Percentiles rank a stretch among this genome's conserved stretches.
Conservation (phyloP, 306 rosid species). For the Echinosophora koreensis region DNA sequence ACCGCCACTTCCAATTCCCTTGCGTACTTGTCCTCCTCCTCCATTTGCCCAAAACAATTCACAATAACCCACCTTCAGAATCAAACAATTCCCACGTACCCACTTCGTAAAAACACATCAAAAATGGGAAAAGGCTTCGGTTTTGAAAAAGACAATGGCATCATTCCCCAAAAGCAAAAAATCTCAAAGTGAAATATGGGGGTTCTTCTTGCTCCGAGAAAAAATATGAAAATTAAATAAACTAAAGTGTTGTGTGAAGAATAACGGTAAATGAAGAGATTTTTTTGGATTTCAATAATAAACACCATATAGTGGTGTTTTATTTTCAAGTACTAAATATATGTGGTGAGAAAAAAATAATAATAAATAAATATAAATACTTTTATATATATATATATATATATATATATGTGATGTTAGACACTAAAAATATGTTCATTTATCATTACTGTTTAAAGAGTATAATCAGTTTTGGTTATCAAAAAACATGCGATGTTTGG, state of each 20-base stretch:
- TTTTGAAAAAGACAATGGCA: constrained; percentile 40
- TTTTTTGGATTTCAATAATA: too few species aligned
- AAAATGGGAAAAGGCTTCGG: neutral
- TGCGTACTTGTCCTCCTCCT: constrained; percentile 65
- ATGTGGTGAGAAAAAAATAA: too few species aligned
- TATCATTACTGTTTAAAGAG: too few species aligned
- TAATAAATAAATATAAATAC: too few species aligned
- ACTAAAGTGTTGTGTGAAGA: neutral
- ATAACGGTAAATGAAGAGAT: too few species aligned
- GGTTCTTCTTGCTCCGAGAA: constrained; percentile 10
- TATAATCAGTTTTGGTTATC: too few species aligned
- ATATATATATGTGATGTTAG: too few species aligned
- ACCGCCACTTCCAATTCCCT: constrained; percentile 87
- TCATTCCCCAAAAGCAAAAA: constrained; percentile 43
- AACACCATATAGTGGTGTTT: too few species aligned
- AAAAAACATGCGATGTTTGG: neutral
- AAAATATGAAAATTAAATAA: constrained; percentile 3
- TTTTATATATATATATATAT: too few species aligned
- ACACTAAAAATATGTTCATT: too few species aligned
- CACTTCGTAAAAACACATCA: constrained; percentile 41
- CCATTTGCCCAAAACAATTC: constrained; percentile 56
- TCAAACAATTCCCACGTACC: constrained; percentile 34
- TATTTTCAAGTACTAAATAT: too few species aligned
- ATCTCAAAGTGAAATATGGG: constrained; percentile 26
- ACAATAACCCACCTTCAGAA: constrained; percentile 48